Percentiles rank a stretch among this genome's conserved stretches.
Evolutionary conservation across 345 rosid genomes (phyloP).

Genomic region (Aethionema arabicum): DNA sequence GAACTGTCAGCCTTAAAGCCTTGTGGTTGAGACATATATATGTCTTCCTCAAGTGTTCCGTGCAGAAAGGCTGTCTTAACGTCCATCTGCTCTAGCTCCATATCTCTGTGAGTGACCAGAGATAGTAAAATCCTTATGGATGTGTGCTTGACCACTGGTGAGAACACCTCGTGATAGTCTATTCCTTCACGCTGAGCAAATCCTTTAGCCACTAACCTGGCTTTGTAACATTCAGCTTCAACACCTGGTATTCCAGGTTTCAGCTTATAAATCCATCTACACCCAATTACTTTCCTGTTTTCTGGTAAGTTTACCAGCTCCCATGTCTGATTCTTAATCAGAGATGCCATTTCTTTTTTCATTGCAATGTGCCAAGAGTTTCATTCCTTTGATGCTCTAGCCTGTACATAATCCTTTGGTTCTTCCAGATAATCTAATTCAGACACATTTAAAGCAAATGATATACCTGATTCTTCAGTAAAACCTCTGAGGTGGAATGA

Average conservation of each 20-base stretch:
- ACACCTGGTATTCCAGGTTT: background rate
- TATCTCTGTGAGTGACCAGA: background rate
- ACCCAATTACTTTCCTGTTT: background rate
- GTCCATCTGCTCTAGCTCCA: background rate
- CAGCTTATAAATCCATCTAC: conserved; percentile 1
- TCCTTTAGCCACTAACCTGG: background rate
- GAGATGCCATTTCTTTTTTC: background rate
- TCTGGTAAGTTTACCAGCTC: background rate
- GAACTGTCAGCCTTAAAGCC: background rate
- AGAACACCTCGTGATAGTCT: background rate
- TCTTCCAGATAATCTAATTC: background rate
- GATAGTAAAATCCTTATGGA: background rate
- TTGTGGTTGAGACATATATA: background rate
- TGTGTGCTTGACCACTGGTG: background rate
- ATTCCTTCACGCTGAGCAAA: background rate
- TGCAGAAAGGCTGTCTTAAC: background rate
- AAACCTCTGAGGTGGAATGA: background rate
- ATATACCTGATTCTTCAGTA: no score
- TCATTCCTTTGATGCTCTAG: background rate
- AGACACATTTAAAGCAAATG: background rate
- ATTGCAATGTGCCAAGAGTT: background rate
- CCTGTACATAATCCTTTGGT: background rate
- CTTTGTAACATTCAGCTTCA: background rate
- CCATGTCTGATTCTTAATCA: background rate
- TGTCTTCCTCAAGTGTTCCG: background rate